These are phyloP conservation scores for Mycena pura DNA, from an alignment of 768 basidiomycete genomes.

Conservation along the genomic window DNA sequence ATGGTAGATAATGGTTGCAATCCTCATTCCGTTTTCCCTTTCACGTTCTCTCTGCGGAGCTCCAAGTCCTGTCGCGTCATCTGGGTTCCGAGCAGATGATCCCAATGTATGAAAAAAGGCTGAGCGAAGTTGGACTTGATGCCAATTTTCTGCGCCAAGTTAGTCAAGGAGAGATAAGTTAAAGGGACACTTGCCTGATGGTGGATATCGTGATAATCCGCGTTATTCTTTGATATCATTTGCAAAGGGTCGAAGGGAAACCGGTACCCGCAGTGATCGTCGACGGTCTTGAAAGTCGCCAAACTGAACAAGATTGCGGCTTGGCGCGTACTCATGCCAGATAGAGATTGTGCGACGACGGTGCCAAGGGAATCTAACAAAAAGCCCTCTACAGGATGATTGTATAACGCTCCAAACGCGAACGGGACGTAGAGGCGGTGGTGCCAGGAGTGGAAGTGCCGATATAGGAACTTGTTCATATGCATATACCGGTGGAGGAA, in stretches of 20 bases:
- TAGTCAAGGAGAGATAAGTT: neutral
- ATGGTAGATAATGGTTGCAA: too few relatives aligned
- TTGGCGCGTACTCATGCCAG: slow-evolving; percentile 80
- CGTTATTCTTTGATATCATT: slow-evolving; percentile 84
- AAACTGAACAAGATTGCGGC: slow-evolving; percentile 83
- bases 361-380: slow-evolving; percentile 87
- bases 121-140: slow-evolving; percentile 97
- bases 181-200: slow-evolving; percentile 72
- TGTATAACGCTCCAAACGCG: slow-evolving; percentile 96
- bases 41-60: slow-evolving; percentile 48
- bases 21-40: slow-evolving; percentile 40
- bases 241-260: slow-evolving; percentile 94
- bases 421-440: slow-evolving; percentile 97
- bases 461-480: slow-evolving; percentile 88
- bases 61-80: slow-evolving; percentile 77
- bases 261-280: slow-evolving; percentile 92
- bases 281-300: slow-evolving; percentile 91
- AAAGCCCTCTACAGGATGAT: slow-evolving; percentile 95
- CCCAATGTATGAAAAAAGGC: slow-evolving; percentile 97
- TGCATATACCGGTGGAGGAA: slow-evolving; percentile 95
- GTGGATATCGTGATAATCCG: slow-evolving; percentile 98
- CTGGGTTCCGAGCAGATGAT: slow-evolving; percentile 81
- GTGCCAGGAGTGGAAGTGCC: slow-evolving; percentile 91
- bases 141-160: slow-evolving; percentile 62
- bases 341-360: slow-evolving; percentile 70